Conservation (phyloP, 768 basidiomycete genomes). For the Auricularia sp. region DNA sequence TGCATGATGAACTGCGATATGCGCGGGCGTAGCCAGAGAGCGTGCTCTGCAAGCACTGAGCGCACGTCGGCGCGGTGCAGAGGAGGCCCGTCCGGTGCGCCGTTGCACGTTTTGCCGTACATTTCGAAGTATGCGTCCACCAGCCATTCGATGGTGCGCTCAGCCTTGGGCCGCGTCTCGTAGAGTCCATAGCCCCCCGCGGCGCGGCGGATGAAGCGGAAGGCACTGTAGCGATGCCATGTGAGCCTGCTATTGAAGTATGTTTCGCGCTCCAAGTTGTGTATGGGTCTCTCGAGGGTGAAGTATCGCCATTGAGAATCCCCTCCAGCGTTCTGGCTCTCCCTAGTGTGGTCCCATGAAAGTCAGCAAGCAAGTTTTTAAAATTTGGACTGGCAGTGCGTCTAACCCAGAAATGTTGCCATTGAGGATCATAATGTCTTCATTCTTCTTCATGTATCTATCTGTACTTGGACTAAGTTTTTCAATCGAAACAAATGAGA, state of each 20-base stretch:
- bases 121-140: neutral
- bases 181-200: neutral
- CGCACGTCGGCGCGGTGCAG: neutral
- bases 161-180: neutral
- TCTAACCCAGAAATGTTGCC: too few species aligned
- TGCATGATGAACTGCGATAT: neutral
- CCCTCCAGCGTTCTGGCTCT: neutral
- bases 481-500: too few species aligned
- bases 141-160: neutral
- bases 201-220: neutral
- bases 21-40: neutral
- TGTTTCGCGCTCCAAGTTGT: neutral
- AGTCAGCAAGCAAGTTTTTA: too few species aligned
- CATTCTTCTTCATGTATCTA: too few species aligned
- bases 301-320: neutral
- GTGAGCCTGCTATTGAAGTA: neutral
- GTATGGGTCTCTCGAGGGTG: neutral
- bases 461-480: too few species aligned
- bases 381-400: too few species aligned
- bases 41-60: neutral
- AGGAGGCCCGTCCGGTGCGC: neutral
- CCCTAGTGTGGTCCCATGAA: too few species aligned
- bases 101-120: neutral
- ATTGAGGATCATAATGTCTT: too few species aligned
- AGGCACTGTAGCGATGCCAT: neutral